Percentiles rank a stretch among this genome's conserved stretches.
Conservation (phyloP, 106 monocot genomes). For the Allium fistulosum region DNA sequence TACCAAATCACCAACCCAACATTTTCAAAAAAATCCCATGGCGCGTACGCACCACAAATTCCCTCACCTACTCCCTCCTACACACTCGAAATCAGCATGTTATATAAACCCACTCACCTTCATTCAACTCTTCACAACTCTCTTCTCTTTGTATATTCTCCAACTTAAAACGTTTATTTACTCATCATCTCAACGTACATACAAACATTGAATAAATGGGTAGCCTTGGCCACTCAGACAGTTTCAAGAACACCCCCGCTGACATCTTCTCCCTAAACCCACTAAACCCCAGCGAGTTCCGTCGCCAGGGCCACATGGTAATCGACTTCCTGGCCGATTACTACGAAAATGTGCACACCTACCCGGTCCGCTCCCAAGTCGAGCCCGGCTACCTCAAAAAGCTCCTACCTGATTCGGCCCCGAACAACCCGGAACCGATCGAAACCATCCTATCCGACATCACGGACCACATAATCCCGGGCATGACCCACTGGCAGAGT, state of each 20-base stretch:
- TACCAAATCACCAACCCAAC: no score
- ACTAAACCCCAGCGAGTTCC: constrained; percentile 17
- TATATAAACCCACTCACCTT: no score
- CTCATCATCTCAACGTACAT: no score
- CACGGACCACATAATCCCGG: constrained; percentile 22
- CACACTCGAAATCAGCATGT: no score
- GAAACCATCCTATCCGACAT: constrained; percentile 10
- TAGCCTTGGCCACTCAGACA: not conserved
- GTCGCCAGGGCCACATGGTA: constrained; percentile 8
- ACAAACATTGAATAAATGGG: not conserved
- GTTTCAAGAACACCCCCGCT: not conserved
- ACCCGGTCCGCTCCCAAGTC: constrained; percentile 15
- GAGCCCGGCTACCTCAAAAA: constrained; percentile 19
- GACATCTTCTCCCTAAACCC: constrained; percentile 5
- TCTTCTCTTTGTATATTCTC: no score
- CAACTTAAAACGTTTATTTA: no score
- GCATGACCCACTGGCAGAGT: constrained; percentile 47
- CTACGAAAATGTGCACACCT: constrained; percentile 4
- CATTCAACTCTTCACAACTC: no score
- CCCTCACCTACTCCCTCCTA: no score
- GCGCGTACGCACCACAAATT: no score
- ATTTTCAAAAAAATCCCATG: no score
- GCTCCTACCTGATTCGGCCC: constrained; percentile 8
- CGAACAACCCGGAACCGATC: constrained; percentile 7
- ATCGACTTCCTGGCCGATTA: constrained; percentile 22